Conservation (phyloP, 2,329 filamentous ascomycete species). For the Calonectria pseudoreteaudii region DNA sequence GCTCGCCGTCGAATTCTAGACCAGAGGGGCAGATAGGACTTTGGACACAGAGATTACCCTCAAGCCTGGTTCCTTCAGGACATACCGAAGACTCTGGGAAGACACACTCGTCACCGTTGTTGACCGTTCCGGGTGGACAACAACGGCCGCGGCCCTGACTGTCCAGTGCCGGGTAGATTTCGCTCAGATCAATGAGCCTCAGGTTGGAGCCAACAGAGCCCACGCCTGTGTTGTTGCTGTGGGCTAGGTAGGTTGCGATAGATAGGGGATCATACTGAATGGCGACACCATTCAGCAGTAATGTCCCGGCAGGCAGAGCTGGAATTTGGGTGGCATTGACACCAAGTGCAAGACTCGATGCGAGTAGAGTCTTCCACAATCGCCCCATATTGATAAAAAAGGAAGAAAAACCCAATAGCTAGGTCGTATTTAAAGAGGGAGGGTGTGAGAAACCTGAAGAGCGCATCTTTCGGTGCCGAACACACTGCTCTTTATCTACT, state of each 20-base stretch:
- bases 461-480: neutral
- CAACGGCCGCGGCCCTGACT: neutral
- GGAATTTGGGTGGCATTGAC: neutral
- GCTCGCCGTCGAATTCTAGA: neutral
- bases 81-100: too few species aligned
- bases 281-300: neutral
- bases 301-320: neutral
- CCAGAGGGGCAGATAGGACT: neutral
- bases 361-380: neutral
- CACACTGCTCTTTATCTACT: neutral
- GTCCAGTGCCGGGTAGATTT: neutral
- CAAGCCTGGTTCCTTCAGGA: too few species aligned
- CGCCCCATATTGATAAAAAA: neutral
- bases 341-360: neutral
- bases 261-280: neutral
- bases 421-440: neutral
- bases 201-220: neutral
- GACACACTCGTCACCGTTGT: neutral
- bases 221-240: neutral
- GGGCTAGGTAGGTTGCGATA: too few species aligned
- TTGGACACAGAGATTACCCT: neutral
- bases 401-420: neutral
- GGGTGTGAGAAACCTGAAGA: neutral
- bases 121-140: neutral
- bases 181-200: neutral